phyloP scores from a whole-genome alignment of 805 yeast species.

The Candida railenensis region DNA sequence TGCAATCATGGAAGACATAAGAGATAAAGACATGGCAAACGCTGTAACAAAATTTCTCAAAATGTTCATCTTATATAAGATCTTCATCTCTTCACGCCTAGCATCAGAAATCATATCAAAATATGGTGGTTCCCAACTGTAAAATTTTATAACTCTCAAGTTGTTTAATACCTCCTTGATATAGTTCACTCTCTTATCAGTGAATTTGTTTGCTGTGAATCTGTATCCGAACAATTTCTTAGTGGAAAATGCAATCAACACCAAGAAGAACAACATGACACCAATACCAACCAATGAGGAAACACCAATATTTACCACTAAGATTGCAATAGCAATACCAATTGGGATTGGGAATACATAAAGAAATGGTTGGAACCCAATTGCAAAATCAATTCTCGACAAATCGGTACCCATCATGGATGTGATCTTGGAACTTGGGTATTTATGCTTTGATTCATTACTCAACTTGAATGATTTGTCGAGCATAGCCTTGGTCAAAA shows the following conservation, averaged over 20 bases:
- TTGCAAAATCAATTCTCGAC: constrained; percentile 69
- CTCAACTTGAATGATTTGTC: constrained; percentile 62
- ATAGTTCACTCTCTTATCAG: constrained; percentile 69
- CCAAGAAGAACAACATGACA: constrained; percentile 7
- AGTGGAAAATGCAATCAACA: constrained; percentile 42
- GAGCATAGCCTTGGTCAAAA: constrained; percentile 65
- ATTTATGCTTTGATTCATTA: constrained; percentile 52
- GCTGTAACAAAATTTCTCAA: constrained; percentile 62
- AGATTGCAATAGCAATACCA: constrained; percentile 57
- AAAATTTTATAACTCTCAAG: constrained; percentile 77
- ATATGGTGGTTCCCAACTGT: constrained; percentile 87
- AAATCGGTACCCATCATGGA: constrained; percentile 75
- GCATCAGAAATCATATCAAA: constrained; percentile 49
- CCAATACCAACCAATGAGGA: constrained; percentile 64
- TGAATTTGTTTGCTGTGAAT: constrained; percentile 50
- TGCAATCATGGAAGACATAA: constrained; percentile 61
- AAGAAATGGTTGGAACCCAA: constrained; percentile 58
- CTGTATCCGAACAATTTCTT: constrained; percentile 52
- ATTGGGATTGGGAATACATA: constrained; percentile 61
- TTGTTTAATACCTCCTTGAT: constrained; percentile 74
- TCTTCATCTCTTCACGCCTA: constrained; percentile 57
- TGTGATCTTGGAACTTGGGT: constrained; percentile 65
- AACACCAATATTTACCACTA: constrained; percentile 65
- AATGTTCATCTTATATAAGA: constrained; percentile 59
- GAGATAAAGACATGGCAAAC: constrained; percentile 60